Evolutionary conservation across 768 basidiomycete species (phyloP).

Genomic region (Trametes villosa): DNA sequence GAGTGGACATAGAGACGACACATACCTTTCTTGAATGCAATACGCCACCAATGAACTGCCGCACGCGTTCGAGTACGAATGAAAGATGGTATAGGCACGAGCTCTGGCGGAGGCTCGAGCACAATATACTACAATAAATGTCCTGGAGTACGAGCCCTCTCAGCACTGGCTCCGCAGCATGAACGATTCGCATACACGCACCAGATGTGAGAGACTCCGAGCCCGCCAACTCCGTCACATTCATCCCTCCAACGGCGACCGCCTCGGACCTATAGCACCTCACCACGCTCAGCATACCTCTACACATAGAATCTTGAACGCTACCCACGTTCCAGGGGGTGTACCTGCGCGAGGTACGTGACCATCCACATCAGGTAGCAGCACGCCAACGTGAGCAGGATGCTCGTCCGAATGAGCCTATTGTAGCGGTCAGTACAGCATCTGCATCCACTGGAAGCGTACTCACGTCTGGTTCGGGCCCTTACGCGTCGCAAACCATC

Average conservation of each 20-base stretch:
- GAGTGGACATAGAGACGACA: neutral
- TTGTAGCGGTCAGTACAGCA: neutral
- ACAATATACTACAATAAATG: conserved; percentile 3
- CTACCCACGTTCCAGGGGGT: conserved; percentile 79
- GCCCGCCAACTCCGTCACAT: neutral
- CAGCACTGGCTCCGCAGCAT: neutral
- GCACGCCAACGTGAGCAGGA: conserved; percentile 76
- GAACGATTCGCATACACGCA: neutral
- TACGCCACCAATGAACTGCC: no score
- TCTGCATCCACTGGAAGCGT: neutral
- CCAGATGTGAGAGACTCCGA: neutral
- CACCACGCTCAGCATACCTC: neutral
- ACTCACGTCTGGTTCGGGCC: conserved; percentile 89
- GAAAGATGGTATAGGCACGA: conserved; percentile 10
- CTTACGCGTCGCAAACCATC: conserved; percentile 77
- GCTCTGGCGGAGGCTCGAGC: neutral
- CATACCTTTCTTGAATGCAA: no score
- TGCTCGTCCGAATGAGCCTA: conserved; percentile 82
- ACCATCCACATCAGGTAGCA: conserved; percentile 98
- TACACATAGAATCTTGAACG: neutral
- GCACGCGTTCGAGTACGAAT: neutral
- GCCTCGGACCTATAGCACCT: conserved; percentile 14
- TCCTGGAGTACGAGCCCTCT: neutral
- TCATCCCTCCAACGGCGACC: conserved; percentile 8
- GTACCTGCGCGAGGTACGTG: conserved; percentile 93